phyloP scores from a whole-genome alignment of 192 early-diverging fungal species.

The Dimargaris cristalligena region DNA sequence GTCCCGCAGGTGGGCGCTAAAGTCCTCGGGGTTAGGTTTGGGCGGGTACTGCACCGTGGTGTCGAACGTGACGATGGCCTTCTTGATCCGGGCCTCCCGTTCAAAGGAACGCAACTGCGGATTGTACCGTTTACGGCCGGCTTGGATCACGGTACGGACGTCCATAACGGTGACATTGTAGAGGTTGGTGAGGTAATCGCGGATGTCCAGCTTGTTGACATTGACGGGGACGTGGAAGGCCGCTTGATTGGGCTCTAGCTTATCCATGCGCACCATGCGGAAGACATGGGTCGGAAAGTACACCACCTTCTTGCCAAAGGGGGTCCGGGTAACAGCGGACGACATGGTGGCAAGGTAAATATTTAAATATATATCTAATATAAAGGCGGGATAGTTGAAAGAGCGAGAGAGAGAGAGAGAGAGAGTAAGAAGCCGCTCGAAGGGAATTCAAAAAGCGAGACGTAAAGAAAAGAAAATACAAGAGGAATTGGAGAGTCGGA shows the following conservation, averaged over 20 bases:
- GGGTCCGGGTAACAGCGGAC: too few species aligned
- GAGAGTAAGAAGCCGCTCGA: too few species aligned
- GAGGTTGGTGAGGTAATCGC: slow-evolving; percentile 63
- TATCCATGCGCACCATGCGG: slow-evolving; percentile 52
- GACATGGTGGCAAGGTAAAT: too few species aligned
- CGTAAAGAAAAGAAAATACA: too few species aligned
- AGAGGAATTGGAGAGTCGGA: too few species aligned
- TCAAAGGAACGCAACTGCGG: slow-evolving; percentile 18
- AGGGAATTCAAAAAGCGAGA: too few species aligned
- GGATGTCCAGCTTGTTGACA: slow-evolving; percentile 89
- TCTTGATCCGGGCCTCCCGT: slow-evolving; percentile 31
- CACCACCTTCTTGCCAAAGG: slow-evolving; percentile 37
- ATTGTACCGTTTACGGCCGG: slow-evolving; percentile 30
- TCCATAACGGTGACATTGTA: slow-evolving; percentile 69
- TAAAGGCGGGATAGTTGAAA: too few species aligned
- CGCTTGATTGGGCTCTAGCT: slow-evolving; percentile 65
- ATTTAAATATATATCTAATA: too few species aligned
- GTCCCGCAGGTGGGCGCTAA: slow-evolving; percentile 19
- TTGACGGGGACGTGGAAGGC: slow-evolving; percentile 80
- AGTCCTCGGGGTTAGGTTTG: slow-evolving; percentile 23
- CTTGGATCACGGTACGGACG: slow-evolving; percentile 82
- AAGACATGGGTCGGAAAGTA: slow-evolving; percentile 80
- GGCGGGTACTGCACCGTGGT: slow-evolving; percentile 45
- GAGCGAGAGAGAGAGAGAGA: too few species aligned
- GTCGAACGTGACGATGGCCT: slow-evolving; percentile 52